These are phyloP conservation scores for Aspergillus baeticus DNA, from an alignment of 495 filamentous ascomycete genomes.

Conservation along the genomic window DNA sequence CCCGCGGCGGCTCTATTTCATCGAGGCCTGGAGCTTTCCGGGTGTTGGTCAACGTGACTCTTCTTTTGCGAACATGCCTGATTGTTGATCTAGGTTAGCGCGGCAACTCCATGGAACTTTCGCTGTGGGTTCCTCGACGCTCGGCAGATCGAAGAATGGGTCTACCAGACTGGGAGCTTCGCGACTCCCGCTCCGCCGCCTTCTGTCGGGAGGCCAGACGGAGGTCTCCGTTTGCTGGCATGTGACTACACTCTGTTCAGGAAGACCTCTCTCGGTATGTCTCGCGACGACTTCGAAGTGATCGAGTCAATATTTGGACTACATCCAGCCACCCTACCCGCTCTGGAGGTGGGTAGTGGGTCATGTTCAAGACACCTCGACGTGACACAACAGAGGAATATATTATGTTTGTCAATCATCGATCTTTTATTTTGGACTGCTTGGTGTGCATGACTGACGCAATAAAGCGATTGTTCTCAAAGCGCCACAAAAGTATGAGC, in stretches of 20 bases:
- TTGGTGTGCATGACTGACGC: no score
- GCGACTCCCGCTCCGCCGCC: not conserved
- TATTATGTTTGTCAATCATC: not conserved
- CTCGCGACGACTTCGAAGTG: not conserved
- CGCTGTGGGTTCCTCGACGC: not conserved
- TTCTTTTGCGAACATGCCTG: not conserved
- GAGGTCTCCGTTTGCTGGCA: not conserved
- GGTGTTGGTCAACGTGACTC: not conserved
- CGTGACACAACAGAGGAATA: not conserved
- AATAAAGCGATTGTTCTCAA: not conserved
- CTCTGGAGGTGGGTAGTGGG: not conserved
- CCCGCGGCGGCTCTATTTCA: not conserved
- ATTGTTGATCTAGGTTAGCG: not conserved
- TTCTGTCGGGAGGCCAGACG: not conserved
- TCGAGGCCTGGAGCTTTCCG: not conserved
- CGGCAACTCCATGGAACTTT: not conserved
- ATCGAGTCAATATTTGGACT: not conserved
- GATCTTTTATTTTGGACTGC: no score
- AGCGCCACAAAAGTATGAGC: not conserved
- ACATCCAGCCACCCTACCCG: not conserved
- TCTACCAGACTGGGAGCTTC: not conserved
- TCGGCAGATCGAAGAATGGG: not conserved
- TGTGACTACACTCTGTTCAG: constrained; percentile 5
- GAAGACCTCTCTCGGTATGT: not conserved
- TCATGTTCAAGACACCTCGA: not conserved